Evolutionary conservation across 306 rosid genomes (phyloP).

Genomic region (Sicyos edulis): DNA sequence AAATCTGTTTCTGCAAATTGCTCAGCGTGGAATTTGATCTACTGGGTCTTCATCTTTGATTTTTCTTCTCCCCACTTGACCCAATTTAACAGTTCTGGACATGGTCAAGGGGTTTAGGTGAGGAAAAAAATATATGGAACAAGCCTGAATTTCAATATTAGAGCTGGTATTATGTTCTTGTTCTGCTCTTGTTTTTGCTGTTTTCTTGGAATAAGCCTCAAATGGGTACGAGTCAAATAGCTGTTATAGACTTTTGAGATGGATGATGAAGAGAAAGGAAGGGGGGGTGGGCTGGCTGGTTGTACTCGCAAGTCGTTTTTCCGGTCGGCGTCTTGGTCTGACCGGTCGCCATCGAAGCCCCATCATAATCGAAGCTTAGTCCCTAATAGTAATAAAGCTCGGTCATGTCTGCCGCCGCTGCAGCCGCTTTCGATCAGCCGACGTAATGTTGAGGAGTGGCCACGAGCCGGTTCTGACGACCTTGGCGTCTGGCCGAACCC

Average conservation of each 20-base stretch:
- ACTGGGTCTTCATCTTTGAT: slow-evolving; percentile 42
- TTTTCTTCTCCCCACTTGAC: slow-evolving; percentile 31
- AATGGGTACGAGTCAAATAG: slow-evolving; percentile 35
- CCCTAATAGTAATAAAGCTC: slow-evolving; percentile 40
- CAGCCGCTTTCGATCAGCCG: slow-evolving; percentile 68
- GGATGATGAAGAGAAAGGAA: slow-evolving; percentile 37
- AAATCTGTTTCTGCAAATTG: slow-evolving; percentile 14
- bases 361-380: slow-evolving; percentile 36
- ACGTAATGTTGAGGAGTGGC: slow-evolving; percentile 64
- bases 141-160: slow-evolving; percentile 29
- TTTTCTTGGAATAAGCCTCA: slow-evolving; percentile 33
- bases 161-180: slow-evolving; percentile 12
- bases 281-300: slow-evolving; percentile 30
- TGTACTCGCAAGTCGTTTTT: slow-evolving; percentile 34
- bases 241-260: slow-evolving; percentile 29
- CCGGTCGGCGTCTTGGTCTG: slow-evolving; percentile 82
- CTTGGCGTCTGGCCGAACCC: slow-evolving; percentile 82
- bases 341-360: slow-evolving; percentile 51
- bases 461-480: slow-evolving; percentile 83
- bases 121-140: slow-evolving; percentile 4
- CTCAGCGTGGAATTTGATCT: slow-evolving; percentile 25
- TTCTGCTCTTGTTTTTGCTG: slow-evolving; percentile 1
- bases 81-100: slow-evolving; percentile 18
- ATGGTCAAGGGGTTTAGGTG: slow-evolving; percentile 77
- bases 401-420: slow-evolving; percentile 65